Base-by-base conservation (phyloP, 1,284 basidiomycete genomes). In the Puccinia hordei region DNA sequence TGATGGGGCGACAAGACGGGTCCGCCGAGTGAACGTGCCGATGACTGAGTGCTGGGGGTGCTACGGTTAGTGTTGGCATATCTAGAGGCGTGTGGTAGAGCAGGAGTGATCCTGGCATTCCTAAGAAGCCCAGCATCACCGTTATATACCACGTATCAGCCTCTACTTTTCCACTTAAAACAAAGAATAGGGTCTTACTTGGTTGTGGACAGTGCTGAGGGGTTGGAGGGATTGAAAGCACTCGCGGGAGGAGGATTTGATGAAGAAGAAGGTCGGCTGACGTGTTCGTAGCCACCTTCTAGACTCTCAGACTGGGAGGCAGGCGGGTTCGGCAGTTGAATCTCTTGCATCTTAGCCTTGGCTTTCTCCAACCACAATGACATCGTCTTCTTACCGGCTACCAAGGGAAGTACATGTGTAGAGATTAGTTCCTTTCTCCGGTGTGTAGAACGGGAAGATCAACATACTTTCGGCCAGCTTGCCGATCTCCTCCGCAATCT, bases 401-500 rank as follows among this genome's bases (percentile, higher is more conserved):
- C 4, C n/a, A 69, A 55, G 46, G 17, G 22, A 38, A 41, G 65
- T 5, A 22, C 38, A 41, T 13, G 13, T 9, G 9, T 5, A 55
- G 27, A 75, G 38, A 75, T 63, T 8, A 63, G 59, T 63, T 30
- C 57, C 35, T 51, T 65, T 2, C 19, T 0, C 19, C 4, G 12
- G 5, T 22, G 1, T 63, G 57, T 19, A n/a, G 44, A 71, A 27
- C 22, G 49, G 35, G 27, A 51, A 30, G 27, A 49, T 22, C 1
- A n/a, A 38, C 71, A 5, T n/a, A 80, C 78, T 73, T 66, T 80
- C 78, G 30, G 78, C 78, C 27, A 80, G 33, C 63, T 73, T 80
- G 35, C 71, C 59, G 53, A 80, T 63, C 44, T 80, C 71, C 3
- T 80, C 59, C n/a, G 71, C 71, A 44, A 80, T 80, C 49, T 80